A percentile compares a stretch with the other conserved stretches of the same genome.
Conservation (phyloP, 305 asterid genomes). For the Plantago coronopus region DNA sequence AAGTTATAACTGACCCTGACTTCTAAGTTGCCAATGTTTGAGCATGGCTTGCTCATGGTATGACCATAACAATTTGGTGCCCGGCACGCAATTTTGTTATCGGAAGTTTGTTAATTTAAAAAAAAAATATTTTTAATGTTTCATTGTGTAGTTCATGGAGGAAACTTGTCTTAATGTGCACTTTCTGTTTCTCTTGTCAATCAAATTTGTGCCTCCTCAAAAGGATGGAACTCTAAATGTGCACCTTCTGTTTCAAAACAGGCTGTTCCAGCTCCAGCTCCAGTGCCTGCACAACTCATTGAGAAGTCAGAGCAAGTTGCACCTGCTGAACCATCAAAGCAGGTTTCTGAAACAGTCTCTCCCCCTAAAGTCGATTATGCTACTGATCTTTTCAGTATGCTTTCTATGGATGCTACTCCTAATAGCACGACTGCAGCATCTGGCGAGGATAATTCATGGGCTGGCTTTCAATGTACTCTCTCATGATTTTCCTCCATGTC, state of each 20-base stretch:
- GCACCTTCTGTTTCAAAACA: constrained; percentile 35
- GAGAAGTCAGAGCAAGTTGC: constrained; percentile 54
- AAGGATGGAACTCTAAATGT: constrained; percentile 10
- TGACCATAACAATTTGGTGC: not conserved
- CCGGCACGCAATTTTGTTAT: no score
- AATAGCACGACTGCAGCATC: constrained; percentile 55
- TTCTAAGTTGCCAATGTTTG: constrained; percentile 7
- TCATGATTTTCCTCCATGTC: constrained; percentile 2
- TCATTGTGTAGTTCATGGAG: not conserved
- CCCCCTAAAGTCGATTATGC: constrained; percentile 85
- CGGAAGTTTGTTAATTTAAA: no score
- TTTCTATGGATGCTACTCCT: constrained; percentile 68
- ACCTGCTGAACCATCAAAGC: constrained; percentile 42
- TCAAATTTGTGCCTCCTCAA: constrained; percentile 9
- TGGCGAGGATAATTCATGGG: constrained; percentile 80
- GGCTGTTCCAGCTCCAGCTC: constrained; percentile 68
- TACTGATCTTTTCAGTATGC: constrained; percentile 92
- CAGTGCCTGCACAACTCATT: constrained; percentile 44
- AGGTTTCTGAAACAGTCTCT: constrained; percentile 40
- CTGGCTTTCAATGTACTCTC: constrained; percentile 90
- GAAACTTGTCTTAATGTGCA: not conserved
- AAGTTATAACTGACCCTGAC: not conserved
- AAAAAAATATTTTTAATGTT: no score
- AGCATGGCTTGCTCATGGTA: not conserved
- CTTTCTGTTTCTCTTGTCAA: no score